Evolutionary conservation across 306 rosid species (phyloP), one percentile per base, ranked within the genome.

Genomic region (Prunus kanzakura): DNA sequence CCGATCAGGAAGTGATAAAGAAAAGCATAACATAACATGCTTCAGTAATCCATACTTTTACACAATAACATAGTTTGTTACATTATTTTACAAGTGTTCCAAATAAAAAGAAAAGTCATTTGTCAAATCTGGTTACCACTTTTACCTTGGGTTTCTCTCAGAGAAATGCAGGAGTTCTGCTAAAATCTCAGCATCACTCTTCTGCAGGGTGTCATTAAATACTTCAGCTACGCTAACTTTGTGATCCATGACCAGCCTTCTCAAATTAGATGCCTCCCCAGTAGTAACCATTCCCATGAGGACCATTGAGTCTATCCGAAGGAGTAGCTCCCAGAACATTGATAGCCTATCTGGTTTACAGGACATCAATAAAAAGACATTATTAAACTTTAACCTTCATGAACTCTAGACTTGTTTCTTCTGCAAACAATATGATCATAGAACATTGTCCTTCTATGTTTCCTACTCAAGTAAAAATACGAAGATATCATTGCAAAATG

Each of bases 291-390:
- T 63, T 82, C 86, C 79, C 75, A 84, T 86, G 73, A 91, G 91
- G 69, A 87, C 92, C 96, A 89, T 89, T 49, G 96, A 81, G 74
- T 93, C 98, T 77, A 93, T 84, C 80, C 93, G 93, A 86, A 86
- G 93, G 80, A 93, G 86, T 85, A 91, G 65, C 78, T 83, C 92
- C 72, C 93, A 89, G 82, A 91, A 84, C 58, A 77, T 60, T 73
- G 97, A 85, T 72, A 77, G 75, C 60, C 64, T 87, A 82, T 89
- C 98, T 91, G 96, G 86, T 72, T 86, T 76, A 69, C 56, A 58
- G 72, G 63, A 85, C 71, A 81, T 55, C 71, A 69, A 78, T 58
- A 63, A 65, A 82, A 82, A 78, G 38, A 71, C 45, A 62, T 11
- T 55, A 45, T 67, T 80, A 64, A 73, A 61, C 77, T 78, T 43